These are phyloP conservation scores for Colletotrichum lupini DNA, from an alignment of 2,329 filamentous ascomycete species.

Conservation along the genomic window DNA sequence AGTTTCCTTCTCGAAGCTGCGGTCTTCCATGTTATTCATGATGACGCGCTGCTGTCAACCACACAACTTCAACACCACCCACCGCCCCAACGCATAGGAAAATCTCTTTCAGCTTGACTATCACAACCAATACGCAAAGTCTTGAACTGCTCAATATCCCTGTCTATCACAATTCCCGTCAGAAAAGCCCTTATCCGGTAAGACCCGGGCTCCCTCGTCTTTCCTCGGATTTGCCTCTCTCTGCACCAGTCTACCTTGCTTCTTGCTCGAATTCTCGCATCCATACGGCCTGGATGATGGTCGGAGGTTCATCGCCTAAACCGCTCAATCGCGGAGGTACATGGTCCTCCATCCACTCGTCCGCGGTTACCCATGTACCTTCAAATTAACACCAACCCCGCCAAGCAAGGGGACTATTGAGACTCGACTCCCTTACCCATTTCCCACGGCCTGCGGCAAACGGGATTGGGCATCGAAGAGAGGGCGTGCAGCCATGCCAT, in stretches of 20 bases:
- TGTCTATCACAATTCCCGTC: constrained; percentile 40
- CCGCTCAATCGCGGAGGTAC: constrained; percentile 17
- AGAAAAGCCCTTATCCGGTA: constrained; percentile 37
- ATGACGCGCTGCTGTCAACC: constrained; percentile 12
- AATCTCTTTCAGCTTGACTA: background rate
- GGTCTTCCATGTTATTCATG: constrained; percentile 24
- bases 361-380: background rate
- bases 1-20: background rate
- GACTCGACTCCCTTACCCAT: background rate
- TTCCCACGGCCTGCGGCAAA: background rate
- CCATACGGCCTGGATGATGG: background rate
- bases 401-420: constrained; percentile 8
- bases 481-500: background rate
- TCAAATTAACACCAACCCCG: background rate
- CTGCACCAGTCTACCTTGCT: constrained; percentile 15
- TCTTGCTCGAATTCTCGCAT: background rate
- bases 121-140: background rate
- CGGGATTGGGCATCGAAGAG: background rate
- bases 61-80: background rate
- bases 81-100: background rate
- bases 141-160: background rate
- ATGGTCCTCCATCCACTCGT: constrained; percentile 6
- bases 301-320: constrained; percentile 5
- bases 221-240: constrained; percentile 27
- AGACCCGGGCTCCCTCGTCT: constrained; percentile 18